phyloP scores from a whole-genome alignment of 768 basidiomycete species.

The Naganishia kalamii region DNA sequence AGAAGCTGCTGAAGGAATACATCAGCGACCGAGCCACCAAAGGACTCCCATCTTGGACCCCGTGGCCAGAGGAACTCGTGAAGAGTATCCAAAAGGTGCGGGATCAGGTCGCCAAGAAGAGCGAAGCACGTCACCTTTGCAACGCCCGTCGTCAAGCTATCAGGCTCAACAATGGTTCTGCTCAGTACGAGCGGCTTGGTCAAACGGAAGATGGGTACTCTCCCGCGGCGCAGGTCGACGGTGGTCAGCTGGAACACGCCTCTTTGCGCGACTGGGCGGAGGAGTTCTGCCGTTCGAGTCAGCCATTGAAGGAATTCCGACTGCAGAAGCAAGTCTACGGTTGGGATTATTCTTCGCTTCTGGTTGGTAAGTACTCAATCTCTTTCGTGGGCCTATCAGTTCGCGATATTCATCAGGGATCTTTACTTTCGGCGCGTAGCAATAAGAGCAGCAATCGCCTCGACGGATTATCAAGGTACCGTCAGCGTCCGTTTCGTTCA shows the following conservation, averaged over 20 bases:
- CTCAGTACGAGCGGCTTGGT: background rate
- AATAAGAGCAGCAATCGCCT: conserved; percentile 5
- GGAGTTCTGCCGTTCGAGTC: background rate
- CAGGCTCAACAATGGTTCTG: background rate
- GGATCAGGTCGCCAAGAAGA: background rate
- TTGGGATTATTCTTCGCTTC: background rate
- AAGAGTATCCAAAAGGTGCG: background rate
- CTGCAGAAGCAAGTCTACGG: background rate
- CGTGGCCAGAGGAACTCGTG: background rate
- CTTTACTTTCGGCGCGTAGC: background rate
- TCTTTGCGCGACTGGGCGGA: background rate
- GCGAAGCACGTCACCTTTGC: background rate
- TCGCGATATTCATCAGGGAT: background rate
- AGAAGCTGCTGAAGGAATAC: background rate
- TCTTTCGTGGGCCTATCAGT: background rate
- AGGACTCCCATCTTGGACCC: background rate
- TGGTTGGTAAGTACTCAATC: background rate
- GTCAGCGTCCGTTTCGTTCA: background rate
- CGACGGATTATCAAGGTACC: conserved; percentile 9
- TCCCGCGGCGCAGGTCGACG: background rate
- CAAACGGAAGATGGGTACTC: background rate
- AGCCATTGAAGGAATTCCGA: background rate
- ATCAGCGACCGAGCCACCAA: background rate
- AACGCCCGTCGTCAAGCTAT: background rate
- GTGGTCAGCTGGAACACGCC: background rate